Base-by-base conservation (phyloP, 768 basidiomycete species). In the Mycena epipterygia region DNA sequence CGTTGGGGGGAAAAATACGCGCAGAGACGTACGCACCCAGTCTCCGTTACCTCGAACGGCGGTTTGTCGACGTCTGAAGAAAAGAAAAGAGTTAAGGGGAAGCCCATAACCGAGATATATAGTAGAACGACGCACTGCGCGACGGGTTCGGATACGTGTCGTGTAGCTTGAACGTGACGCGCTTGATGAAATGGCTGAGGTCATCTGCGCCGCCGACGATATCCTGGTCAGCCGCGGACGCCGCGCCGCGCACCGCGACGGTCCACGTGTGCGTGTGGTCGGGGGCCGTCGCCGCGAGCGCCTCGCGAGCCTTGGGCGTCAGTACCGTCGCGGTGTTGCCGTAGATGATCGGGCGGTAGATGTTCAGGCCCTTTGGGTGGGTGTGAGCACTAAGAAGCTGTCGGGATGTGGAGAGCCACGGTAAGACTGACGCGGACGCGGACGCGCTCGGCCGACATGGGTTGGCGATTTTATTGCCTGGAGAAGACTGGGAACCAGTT, bases 241-340 rank as follows among this genome's bases (percentile, higher is more conserved):
- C 89, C 0, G 97, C 96, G 48, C 95, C 94, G 29, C 98, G 90
- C 29, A 99, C 89, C 30, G 96, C 97, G 67, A 99, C 93, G 0
- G 96, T 99, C 98, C 98, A 99, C 70, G 90, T 89, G 79, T 99
- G 97, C 3, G 97, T 98, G 75, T 97, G 96, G 73, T 96, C 94
- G 44, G 88, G 86, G 30, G 87, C 81, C 19, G 88, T 86, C 39
- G 86, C 82, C 16, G 83, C 76, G 5, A 87, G 81, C 19, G 79
- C 70, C 71, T 90, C 88, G 62, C 90, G 88, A 78, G 98, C 96
- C 74, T 90, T 89, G 19, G 88, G 82, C 0, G 89, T 91, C 70
- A 99, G 80, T 63, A 95, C 89, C 0, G 88, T 86, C 35, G 97
- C 95, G 16, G 93, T 94, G 79, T 99, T 99, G 55, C 98, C 98